Evolutionary conservation across 495 filamentous ascomycete genomes (phyloP), one percentile per base, ranked within the genome.

Genomic region (Letharia columbiana): DNA sequence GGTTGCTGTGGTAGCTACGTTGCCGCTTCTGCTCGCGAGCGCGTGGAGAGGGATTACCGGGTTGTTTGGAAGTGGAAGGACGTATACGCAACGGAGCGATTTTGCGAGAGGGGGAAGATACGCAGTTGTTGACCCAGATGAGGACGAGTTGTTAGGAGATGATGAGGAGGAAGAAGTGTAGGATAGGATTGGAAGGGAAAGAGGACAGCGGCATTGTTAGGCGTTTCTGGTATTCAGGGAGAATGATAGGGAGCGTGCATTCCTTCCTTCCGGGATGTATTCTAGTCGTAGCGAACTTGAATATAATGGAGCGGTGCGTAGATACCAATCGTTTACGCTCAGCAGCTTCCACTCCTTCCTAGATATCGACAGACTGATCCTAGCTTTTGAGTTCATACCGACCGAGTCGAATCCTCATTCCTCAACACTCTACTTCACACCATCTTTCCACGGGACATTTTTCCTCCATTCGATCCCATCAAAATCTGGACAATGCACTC

Each of bases 161-260:
- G 94, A 96, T 61, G 95, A 94, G 66, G 94, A 96, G 59, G 94
- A 97, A 72, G 92, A 96, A 67, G 83, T 86, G 60, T 89, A 77
- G 78, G 52, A 47, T 39, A 47, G 33, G 18, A 20, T 17, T 23
- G 33, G 33, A 52, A n/a, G 20, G 10, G 35, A 49, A 54, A 49
- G 33, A 44, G 50, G 35, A 77, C 76, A 45, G 35, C 20, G 35
- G 61, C 66, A 67, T 67, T 64, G 40, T 20, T n/a, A 64, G 66
- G 66, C 50, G 60, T 67, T 64, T 28, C 44, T 52, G 41, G 11
- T 17, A 20, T 56, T 42, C 4, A 8, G 17, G 11, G 23, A 37
- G 35, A n/a, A 37, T 31, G 28, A 20, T 37, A 20, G 20, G 13
- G 7, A 50, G 28, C 42, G 28, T 39, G 18, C 23, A 0, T 33